Percentiles rank a stretch among this genome's conserved stretches.
Evolutionary conservation across 78 protist species (phyloP).

Genomic region (Emiliania huxleyi): DNA sequence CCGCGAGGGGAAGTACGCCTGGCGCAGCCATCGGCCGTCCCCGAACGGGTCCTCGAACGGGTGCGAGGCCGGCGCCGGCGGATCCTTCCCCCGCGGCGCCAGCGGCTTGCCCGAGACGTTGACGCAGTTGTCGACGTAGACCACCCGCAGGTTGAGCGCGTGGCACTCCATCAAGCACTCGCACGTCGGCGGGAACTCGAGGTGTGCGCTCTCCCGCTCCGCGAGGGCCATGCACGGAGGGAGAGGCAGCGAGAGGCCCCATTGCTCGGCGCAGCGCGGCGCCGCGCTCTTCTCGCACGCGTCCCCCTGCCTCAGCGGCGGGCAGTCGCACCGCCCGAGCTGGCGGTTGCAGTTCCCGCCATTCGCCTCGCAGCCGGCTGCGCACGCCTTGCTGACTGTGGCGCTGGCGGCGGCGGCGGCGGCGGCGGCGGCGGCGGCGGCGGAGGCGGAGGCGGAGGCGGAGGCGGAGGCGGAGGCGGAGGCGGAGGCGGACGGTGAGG

Average conservation of each 20-base stretch:
- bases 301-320: background rate
- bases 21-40: background rate
- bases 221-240: background rate
- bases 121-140: background rate
- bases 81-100: background rate
- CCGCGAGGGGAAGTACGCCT: background rate
- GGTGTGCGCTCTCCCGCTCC: background rate
- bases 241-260: background rate
- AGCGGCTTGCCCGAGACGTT: background rate
- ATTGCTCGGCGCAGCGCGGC: background rate
- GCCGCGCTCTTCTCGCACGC: background rate
- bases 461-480: no score
- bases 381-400: background rate
- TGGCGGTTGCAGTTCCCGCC: constrained; percentile 2
- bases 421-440: no score
- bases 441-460: no score
- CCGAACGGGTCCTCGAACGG: background rate
- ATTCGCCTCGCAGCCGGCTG: background rate
- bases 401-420: no score
- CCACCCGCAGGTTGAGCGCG: background rate
- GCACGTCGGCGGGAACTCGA: constrained; percentile 10
- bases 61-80: background rate
- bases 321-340: background rate
- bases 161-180: background rate
- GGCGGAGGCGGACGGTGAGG: no score